These are phyloP conservation scores for Clarireedia homoeocarpa DNA, from an alignment of 2,329 filamentous ascomycete genomes.

Conservation along the genomic window DNA sequence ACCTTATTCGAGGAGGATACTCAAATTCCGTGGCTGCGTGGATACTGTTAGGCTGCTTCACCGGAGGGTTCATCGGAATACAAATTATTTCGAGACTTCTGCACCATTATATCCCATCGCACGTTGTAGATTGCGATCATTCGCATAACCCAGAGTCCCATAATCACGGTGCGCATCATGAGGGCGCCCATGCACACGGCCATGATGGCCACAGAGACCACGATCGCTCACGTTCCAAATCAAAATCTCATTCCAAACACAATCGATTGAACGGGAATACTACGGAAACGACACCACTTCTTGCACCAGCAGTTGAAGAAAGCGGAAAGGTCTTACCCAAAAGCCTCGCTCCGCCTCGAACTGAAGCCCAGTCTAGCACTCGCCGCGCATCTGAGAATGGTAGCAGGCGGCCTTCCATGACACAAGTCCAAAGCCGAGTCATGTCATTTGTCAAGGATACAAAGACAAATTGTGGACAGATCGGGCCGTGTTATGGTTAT, in stretches of 20 bases:
- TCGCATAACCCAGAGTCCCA: constrained; percentile 51
- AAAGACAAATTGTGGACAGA: constrained; percentile 53
- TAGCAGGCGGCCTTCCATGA: constrained; percentile 44
- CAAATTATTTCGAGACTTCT: constrained; percentile 64
- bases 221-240: background rate
- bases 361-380: constrained; percentile 4
- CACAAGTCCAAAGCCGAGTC: constrained; percentile 46
- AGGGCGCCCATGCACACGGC: constrained; percentile 12
- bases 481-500: constrained; percentile 55
- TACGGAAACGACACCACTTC: constrained; percentile 25
- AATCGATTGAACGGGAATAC: constrained; percentile 13
- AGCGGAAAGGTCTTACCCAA: constrained; percentile 7
- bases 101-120: constrained; percentile 67
- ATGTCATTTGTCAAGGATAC: constrained; percentile 59
- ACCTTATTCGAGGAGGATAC: constrained; percentile 63
- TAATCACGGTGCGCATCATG: constrained; percentile 15
- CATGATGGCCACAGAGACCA: background rate
- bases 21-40: constrained; percentile 59
- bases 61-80: constrained; percentile 66
- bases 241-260: background rate
- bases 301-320: constrained; percentile 11
- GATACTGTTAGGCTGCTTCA: constrained; percentile 61
- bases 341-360: background rate
- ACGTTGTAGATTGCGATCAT: constrained; percentile 75
- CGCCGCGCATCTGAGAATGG: constrained; percentile 1